Conservation (phyloP, 2,329 filamentous ascomycete genomes). For the Fusarium sarcochroum region DNA sequence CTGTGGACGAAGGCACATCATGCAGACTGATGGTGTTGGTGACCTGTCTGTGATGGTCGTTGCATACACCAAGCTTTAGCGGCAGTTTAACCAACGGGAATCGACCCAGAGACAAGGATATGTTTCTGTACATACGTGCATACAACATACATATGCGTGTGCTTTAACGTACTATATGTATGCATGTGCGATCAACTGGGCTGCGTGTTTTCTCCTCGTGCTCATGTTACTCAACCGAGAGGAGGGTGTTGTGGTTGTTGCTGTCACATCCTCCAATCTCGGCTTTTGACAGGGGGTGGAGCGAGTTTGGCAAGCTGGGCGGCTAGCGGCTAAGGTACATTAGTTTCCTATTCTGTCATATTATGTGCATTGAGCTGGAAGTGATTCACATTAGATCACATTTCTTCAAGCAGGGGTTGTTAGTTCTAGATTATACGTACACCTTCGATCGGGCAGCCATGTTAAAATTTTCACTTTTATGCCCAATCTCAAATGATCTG, state of each 20-base stretch:
- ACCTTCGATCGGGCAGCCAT: constrained; percentile 23
- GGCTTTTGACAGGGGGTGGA: constrained; percentile 26
- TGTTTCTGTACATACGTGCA: constrained; percentile 4
- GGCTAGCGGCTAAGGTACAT: constrained; percentile 34
- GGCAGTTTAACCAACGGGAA: constrained; percentile 34
- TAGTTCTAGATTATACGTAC: not conserved
- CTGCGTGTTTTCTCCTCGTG: not conserved
- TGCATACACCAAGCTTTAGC: constrained; percentile 37
- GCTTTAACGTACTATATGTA: constrained; percentile 9
- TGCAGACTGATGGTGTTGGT: constrained; percentile 33
- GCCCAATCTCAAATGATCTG: constrained; percentile 8
- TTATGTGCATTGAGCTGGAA: constrained; percentile 30
- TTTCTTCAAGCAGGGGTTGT: constrained; percentile 24
- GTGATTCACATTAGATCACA: constrained; percentile 33
- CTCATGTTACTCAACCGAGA: constrained; percentile 21
- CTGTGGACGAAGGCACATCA: constrained; percentile 21
- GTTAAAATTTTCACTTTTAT: not conserved
- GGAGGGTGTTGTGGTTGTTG: not conserved
- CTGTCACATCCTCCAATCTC: constrained; percentile 44
- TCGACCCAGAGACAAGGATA: constrained; percentile 7
- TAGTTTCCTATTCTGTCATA: constrained; percentile 31
- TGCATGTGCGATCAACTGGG: too few species aligned
- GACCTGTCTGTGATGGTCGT: constrained; percentile 37
- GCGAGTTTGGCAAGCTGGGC: constrained; percentile 6
- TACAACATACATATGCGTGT: constrained; percentile 27